Conservation (phyloP, 352 stramenopile species). For the Phytopythium boreale region DNA sequence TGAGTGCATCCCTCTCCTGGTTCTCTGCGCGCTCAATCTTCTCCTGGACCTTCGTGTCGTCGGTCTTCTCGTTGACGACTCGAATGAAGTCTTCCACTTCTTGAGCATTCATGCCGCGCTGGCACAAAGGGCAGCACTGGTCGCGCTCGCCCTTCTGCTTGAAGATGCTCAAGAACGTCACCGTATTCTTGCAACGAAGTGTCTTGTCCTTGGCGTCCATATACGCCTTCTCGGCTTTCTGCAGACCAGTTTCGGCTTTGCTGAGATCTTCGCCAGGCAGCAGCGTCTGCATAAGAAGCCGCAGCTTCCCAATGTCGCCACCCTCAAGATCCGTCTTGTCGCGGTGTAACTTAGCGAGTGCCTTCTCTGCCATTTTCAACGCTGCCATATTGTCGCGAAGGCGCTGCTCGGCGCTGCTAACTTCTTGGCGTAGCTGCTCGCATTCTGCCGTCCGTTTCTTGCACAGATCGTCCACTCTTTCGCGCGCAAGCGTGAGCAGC, state of each 20-base stretch:
- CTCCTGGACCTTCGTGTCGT: conserved; percentile 68
- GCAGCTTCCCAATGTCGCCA: conserved; percentile 46
- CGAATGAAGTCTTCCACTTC: conserved; percentile 60
- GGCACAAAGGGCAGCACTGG: conserved; percentile 74
- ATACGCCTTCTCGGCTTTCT: conserved; percentile 56
- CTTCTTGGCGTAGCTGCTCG: neutral
- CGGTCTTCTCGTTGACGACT: conserved; percentile 73
- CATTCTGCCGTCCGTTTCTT: neutral
- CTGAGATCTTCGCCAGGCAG: conserved; percentile 37
- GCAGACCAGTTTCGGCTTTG: conserved; percentile 46
- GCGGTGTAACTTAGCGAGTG: conserved; percentile 24
- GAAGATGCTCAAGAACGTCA: conserved; percentile 82
- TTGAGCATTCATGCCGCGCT: conserved; percentile 47
- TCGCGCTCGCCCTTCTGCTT: conserved; percentile 82
- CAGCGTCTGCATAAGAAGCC: conserved; percentile 45
- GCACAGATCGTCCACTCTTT: conserved; percentile 2
- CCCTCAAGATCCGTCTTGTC: conserved; percentile 59
- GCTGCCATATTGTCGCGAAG: conserved; percentile 52
- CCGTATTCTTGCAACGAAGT: conserved; percentile 72
- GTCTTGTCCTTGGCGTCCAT: conserved; percentile 84
- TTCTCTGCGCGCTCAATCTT: conserved; percentile 73
- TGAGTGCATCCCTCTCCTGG: conserved; percentile 35
- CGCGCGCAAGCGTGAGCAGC: conserved; percentile 14
- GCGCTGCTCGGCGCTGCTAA: conserved; percentile 22
- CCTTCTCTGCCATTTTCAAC: conserved; percentile 49